Evolutionary conservation across 139 green algal genomes (phyloP), one percentile per base, ranked within the genome.

Genomic region (Trebouxia sp.): DNA sequence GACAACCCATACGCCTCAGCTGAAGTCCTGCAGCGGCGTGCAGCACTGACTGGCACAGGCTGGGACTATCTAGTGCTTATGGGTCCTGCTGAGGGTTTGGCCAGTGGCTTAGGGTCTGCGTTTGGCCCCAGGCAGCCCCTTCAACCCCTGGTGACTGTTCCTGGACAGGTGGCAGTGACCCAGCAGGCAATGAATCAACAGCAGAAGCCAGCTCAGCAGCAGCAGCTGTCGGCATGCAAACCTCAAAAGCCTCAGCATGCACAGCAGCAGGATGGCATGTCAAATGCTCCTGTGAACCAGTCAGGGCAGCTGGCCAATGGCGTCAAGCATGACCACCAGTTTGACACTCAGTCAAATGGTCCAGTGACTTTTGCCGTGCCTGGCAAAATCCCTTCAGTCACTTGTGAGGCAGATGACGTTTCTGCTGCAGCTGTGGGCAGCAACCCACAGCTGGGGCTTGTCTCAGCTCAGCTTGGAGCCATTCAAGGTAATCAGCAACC

Each of bases 1-100:
- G 78, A 82, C 47, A 67, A 58, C 20, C 76, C 80, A 26, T 82
- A 51, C 30, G 75, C 43, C 15, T 58, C 41, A 8, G 56, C 74
- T 11, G 78, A 86, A 50, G 74, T 85, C 22, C 69, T 77, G 9
- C 20, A 56, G 26, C n/a, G 69, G 37, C 69, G 69, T 5, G 39
- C 26, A 12, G 24, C 26, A 17, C 7, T 20, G 24, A n/a, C 32
- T 2, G 37, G 15, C 12, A 45, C 12, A 35, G 62, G 62, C 9
- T 72, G 62, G 62, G 62, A 53, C 17, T 53, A 77, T 11, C 41
- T 53, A 14, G 42, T 77, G 3, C 67, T 39, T 20, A 56, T 77
- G 67, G 20, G 26, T 55, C 41, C 39, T 38, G 41, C 9, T 5
- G 41, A 77, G 67, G 8, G 12, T 6, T 24, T 22, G 37, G 15